Evolutionary conservation across 805 yeast genomes (phyloP).

Genomic region (Brettanomyces nanus): DNA sequence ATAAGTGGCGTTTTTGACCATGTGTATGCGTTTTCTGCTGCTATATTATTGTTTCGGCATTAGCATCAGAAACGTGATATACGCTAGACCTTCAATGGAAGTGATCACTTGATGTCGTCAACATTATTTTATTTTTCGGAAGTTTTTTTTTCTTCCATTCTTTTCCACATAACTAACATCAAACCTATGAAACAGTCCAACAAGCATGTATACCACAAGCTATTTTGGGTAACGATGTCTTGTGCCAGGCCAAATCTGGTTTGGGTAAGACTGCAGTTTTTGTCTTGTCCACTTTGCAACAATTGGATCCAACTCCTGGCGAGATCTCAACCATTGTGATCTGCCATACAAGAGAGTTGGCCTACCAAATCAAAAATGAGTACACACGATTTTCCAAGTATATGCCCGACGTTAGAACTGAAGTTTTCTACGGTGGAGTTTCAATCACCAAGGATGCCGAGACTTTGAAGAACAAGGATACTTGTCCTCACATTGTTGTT

Average conservation of each 20-base stretch:
- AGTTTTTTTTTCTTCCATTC: neutral
- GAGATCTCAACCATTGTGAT: conserved; percentile 90
- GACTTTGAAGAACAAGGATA: conserved; percentile 81
- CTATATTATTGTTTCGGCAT: too few relatives aligned
- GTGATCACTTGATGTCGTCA: too few relatives aligned
- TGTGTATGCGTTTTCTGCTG: neutral
- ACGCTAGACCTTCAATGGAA: too few relatives aligned
- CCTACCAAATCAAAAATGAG: conserved; percentile 96
- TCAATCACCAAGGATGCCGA: conserved; percentile 81
- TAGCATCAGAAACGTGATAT: too few relatives aligned
- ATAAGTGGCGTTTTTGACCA: neutral
- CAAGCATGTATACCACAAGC: conserved; percentile 98
- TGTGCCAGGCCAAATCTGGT: conserved; percentile 99
- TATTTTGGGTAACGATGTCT: conserved; percentile 92
- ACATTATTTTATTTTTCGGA: neutral
- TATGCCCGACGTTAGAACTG: conserved; percentile 96
- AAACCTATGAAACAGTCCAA: conserved; percentile 54
- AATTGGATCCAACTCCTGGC: conserved; percentile 95
- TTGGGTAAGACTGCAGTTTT: conserved; percentile 98
- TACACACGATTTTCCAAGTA: conserved; percentile 96
- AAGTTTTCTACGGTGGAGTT: conserved; percentile 95
- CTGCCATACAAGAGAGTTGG: conserved; percentile 98
- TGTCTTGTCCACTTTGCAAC: conserved; percentile 92
- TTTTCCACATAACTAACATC: neutral
- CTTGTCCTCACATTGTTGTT: conserved; percentile 93